Percentiles rank a stretch among this genome's conserved stretches.
Evolutionary conservation across 495 filamentous ascomycete species (phyloP).

Genomic region (Xylaria venustula): DNA sequence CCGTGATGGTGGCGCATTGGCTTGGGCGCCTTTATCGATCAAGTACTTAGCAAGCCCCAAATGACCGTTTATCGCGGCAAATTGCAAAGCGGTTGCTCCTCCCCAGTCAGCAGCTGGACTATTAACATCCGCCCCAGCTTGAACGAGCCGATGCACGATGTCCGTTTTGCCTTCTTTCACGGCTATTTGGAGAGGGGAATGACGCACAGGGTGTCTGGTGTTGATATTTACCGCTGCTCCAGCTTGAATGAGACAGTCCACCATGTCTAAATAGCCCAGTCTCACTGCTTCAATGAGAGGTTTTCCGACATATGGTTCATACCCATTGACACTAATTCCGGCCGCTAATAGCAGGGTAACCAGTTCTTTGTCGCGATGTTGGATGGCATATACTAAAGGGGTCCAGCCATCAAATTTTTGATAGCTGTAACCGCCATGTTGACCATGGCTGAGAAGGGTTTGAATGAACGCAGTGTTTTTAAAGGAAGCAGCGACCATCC

Average conservation of each 20-base stretch:
- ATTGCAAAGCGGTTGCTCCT: conserved; percentile 39
- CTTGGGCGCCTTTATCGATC: conserved; percentile 22
- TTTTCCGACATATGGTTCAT: background rate
- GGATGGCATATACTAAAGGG: background rate
- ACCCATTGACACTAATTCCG: background rate
- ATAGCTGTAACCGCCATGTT: background rate
- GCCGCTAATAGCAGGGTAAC: background rate
- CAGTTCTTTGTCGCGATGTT: background rate
- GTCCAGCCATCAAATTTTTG: background rate
- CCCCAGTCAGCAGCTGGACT: conserved; percentile 15
- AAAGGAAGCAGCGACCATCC: background rate
- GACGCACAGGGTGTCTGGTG: background rate
- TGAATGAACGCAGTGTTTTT: background rate
- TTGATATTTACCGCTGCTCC: background rate
- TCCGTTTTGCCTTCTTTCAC: conserved; percentile 20
- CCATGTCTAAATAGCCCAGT: background rate
- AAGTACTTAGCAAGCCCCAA: conserved; percentile 22
- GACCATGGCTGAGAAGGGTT: background rate
- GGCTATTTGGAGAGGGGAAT: conserved; percentile 29
- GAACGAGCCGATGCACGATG: conserved; percentile 27
- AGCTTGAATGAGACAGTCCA: background rate
- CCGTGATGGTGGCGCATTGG: conserved; percentile 29
- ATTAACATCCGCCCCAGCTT: conserved; percentile 31
- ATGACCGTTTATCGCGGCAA: conserved; percentile 28
- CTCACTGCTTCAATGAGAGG: background rate